Percentiles rank a stretch among this genome's conserved stretches.
These are phyloP conservation scores for Starmerella etchellsii DNA, from an alignment of 805 yeast genomes.

Conservation along the genomic window DNA sequence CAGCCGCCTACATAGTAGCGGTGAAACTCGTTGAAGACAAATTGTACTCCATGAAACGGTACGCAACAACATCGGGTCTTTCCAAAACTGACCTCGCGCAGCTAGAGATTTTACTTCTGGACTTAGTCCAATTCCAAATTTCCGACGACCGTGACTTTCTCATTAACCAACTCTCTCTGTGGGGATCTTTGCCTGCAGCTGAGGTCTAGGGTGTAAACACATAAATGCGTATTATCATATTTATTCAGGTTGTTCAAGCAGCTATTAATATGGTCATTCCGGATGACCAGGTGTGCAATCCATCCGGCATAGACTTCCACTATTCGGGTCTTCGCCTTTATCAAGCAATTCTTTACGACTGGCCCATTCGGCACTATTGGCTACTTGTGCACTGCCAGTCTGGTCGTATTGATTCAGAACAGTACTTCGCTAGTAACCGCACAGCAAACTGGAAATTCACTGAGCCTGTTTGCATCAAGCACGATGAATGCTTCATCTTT, in stretches of 20 bases:
- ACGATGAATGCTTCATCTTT: constrained; percentile 39
- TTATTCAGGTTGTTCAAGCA: too few species aligned
- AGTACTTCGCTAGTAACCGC: constrained; percentile 13
- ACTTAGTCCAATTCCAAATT: constrained; percentile 38
- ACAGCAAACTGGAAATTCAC: constrained; percentile 17
- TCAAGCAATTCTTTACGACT: constrained; percentile 35
- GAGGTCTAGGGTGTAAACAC: too few species aligned
- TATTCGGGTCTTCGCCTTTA: constrained; percentile 48
- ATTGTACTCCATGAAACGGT: constrained; percentile 34
- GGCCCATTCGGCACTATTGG: constrained; percentile 34
- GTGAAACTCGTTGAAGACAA: constrained; percentile 38
- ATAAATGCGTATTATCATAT: too few species aligned
- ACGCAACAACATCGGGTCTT: constrained; percentile 38
- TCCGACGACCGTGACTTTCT: constrained; percentile 28
- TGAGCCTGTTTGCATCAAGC: constrained; percentile 7
- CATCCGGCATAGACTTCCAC: constrained; percentile 20
- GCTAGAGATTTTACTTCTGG: constrained; percentile 40
- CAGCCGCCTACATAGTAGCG: constrained; percentile 35
- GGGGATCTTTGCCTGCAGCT: constrained; percentile 5
- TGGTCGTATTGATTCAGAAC: constrained; percentile 28
- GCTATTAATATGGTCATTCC: background rate
- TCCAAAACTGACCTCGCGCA: constrained; percentile 33
- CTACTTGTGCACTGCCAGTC: constrained; percentile 39
- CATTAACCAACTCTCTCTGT: constrained; percentile 1
- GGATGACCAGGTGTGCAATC: constrained; percentile 15